Conservation (phyloP, 345 rosid species). For the Angophora floribunda region DNA sequence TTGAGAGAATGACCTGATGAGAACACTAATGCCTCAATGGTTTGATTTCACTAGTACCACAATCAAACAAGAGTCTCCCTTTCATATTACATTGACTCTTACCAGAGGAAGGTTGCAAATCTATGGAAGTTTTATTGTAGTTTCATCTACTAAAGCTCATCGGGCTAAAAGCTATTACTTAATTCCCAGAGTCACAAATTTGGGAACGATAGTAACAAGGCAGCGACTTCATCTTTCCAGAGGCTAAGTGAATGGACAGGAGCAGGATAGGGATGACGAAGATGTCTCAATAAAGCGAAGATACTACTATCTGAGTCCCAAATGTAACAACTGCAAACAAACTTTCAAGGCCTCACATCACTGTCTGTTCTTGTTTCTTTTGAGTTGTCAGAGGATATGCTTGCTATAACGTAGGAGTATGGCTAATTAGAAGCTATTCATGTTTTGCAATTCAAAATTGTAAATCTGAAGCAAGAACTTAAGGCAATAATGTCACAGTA, state of each 20-base stretch:
- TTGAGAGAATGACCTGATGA: background rate
- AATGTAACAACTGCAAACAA: background rate
- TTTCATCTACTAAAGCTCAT: background rate
- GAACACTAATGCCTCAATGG: background rate
- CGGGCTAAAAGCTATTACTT: background rate
- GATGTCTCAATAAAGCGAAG: background rate
- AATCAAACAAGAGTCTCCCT: background rate
- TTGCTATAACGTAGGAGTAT: background rate
- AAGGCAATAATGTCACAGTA: background rate
- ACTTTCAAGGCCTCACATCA: background rate
- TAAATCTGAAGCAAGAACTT: background rate
- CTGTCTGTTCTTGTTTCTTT: background rate
- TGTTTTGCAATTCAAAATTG: background rate
- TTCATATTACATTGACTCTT: background rate
- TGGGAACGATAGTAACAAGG: background rate
- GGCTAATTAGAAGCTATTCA: background rate
- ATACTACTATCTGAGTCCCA: background rate
- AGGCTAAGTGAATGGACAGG: background rate
- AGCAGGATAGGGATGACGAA: background rate
- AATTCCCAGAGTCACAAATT: background rate
- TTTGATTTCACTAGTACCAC: background rate
- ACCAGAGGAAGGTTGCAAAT: background rate
- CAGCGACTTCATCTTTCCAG: background rate
- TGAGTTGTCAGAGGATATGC: background rate
- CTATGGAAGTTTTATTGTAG: background rate